A percentile compares a stretch with the other conserved stretches of the same genome.
Conservation (phyloP, 2,329 filamentous ascomycete genomes). For the Epichloe sylvatica region DNA sequence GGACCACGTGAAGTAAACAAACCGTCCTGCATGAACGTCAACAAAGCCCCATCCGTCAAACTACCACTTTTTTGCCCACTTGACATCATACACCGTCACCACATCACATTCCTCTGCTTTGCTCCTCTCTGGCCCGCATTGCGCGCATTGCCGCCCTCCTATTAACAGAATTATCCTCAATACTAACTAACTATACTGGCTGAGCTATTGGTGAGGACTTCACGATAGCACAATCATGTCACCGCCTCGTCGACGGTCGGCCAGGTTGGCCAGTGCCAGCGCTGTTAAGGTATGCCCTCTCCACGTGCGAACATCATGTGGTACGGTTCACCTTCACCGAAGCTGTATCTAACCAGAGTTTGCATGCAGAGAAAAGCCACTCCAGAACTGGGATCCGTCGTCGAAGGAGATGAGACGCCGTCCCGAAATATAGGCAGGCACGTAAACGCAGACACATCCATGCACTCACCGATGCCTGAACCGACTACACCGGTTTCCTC, state of each 20-base stretch:
- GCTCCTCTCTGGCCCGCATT: neutral
- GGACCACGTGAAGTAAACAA: slow-evolving; percentile 14
- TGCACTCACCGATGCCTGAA: slow-evolving; percentile 23
- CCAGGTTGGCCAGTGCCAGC: slow-evolving; percentile 27
- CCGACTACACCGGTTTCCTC: slow-evolving; percentile 49
- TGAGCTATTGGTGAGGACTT: neutral
- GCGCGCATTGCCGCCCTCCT: slow-evolving; percentile 3
- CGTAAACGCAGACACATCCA: slow-evolving; percentile 12
- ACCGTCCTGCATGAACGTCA: slow-evolving; percentile 10
- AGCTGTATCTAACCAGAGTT: slow-evolving; percentile 1
- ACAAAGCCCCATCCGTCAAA: slow-evolving; percentile 5
- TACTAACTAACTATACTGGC: neutral
- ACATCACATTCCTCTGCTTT: slow-evolving; percentile 6
- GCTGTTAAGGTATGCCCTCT: slow-evolving; percentile 22
- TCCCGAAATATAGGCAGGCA: slow-evolving; percentile 14
- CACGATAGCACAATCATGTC: slow-evolving; percentile 19
- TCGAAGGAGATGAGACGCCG: slow-evolving; percentile 29
- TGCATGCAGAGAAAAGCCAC: slow-evolving; percentile 16
- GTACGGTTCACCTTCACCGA: neutral
- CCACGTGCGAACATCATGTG: slow-evolving; percentile 3
- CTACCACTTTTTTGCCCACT: slow-evolving; percentile 1
- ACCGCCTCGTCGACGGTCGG: slow-evolving; percentile 30
- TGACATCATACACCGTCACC: slow-evolving; percentile 6
- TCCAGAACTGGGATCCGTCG: slow-evolving; percentile 27
- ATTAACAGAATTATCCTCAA: neutral